Conservation (phyloP, 2,329 filamentous ascomycete species). For the Penicillium sp. region DNA sequence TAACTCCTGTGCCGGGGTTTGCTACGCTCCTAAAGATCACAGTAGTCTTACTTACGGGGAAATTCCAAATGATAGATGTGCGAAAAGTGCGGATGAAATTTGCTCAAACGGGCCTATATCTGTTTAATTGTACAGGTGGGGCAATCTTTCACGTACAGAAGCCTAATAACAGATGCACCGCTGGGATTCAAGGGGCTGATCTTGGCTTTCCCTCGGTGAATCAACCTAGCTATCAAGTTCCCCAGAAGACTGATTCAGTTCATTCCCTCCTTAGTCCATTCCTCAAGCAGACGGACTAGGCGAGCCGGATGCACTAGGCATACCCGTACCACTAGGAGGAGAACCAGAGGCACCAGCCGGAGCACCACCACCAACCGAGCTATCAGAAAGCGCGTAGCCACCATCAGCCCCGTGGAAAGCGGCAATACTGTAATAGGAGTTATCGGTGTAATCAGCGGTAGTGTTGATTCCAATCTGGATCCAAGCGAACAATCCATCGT, state of each 20-base stretch:
- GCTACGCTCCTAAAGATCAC: no score
- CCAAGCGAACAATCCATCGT: slow-evolving; percentile 44
- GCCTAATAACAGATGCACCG: neutral
- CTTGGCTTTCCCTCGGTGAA: neutral
- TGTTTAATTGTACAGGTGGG: neutral
- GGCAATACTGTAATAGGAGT: slow-evolving; percentile 18
- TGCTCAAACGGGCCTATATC: neutral
- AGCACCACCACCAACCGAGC: slow-evolving; percentile 1
- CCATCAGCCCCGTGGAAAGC: slow-evolving; percentile 15
- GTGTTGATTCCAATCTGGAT: slow-evolving; percentile 43
- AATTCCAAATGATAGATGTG: neutral
- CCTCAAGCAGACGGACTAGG: neutral
- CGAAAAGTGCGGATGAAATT: neutral
- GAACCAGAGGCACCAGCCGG: neutral
- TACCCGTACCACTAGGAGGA: slow-evolving; percentile 5
- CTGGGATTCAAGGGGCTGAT: no score
- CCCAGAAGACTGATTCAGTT: neutral
- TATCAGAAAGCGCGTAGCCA: slow-evolving; percentile 12
- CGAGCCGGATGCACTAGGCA: slow-evolving; percentile 2
- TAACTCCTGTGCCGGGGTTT: neutral
- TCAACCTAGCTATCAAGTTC: neutral
- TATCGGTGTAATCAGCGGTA: slow-evolving; percentile 24
- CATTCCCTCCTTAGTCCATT: no score
- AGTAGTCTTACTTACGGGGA: neutral
- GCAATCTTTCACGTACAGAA: neutral